These are phyloP conservation scores for Trichaptum fuscoviolaceum DNA, from an alignment of 768 basidiomycete genomes.

Conservation along the genomic window DNA sequence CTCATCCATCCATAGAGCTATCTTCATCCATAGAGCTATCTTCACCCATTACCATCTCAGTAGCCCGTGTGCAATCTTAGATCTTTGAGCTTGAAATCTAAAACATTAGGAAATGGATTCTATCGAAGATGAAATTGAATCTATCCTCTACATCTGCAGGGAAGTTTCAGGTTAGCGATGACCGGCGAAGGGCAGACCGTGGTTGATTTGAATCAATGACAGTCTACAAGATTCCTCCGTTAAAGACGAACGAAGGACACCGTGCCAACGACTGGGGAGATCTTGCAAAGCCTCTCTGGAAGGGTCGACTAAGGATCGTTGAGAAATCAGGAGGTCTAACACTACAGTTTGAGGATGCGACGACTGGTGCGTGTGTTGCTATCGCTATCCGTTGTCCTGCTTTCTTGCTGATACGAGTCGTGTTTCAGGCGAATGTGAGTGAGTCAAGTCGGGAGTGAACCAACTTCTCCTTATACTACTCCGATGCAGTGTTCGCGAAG, in stretches of 20 bases:
- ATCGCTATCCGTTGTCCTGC: neutral
- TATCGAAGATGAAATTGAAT: slow-evolving; percentile 78
- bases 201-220: slow-evolving; percentile 17
- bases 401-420: slow-evolving; percentile 9
- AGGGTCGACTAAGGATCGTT: slow-evolving; percentile 81
- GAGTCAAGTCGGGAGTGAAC: slow-evolving; percentile 11
- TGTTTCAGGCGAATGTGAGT: slow-evolving; percentile 61
- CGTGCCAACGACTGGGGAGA: slow-evolving; percentile 93
- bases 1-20: too few relatives aligned
- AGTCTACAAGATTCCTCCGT: slow-evolving; percentile 91
- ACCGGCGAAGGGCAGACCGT: slow-evolving; percentile 6
- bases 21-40: too few relatives aligned
- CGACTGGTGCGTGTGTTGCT: slow-evolving; percentile 53
- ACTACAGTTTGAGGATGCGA: slow-evolving; percentile 75
- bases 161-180: slow-evolving; percentile 74
- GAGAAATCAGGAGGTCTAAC: slow-evolving; percentile 67
- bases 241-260: slow-evolving; percentile 84
- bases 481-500: slow-evolving; percentile 71
- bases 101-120: slow-evolving; percentile 37
- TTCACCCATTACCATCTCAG: neutral
- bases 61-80: neutral
- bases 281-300: slow-evolving; percentile 80
- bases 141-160: slow-evolving; percentile 82
- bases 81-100: neutral
- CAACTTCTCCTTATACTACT: slow-evolving; percentile 4